Percentiles rank a stretch among this genome's conserved stretches.
These are phyloP conservation scores for Aspergillus aculeatinus DNA, from an alignment of 2,329 filamentous ascomycete genomes.

Conservation along the genomic window DNA sequence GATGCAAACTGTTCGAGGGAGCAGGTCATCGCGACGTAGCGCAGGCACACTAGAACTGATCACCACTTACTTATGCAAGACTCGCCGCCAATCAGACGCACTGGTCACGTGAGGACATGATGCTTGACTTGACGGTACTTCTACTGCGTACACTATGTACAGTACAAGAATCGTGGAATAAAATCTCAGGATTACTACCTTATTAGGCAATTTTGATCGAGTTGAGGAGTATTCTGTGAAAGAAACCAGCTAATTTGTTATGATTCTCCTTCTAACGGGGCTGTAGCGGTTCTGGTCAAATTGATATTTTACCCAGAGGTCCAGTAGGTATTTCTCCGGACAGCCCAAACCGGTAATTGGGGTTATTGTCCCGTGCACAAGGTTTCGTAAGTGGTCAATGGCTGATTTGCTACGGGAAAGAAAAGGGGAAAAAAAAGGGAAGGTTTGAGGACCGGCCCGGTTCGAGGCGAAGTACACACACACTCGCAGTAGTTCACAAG, in stretches of 20 bases:
- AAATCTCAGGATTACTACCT: neutral
- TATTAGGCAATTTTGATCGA: neutral
- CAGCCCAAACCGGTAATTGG: neutral
- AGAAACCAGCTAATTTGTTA: neutral
- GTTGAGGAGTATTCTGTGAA: neutral
- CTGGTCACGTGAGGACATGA: too few relatives aligned
- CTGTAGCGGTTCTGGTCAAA: neutral
- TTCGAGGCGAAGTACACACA: too few relatives aligned
- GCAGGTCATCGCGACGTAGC: neutral
- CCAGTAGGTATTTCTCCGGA: neutral
- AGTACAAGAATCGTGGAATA: neutral
- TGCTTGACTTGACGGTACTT: too few relatives aligned
- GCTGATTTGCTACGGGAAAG: too few relatives aligned
- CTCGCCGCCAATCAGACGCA: too few relatives aligned
- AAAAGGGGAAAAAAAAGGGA: too few relatives aligned
- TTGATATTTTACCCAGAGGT: neutral
- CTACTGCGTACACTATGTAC: too few relatives aligned
- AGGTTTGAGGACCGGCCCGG: too few relatives aligned
- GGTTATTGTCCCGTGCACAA: neutral
- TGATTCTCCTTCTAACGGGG: too few relatives aligned
- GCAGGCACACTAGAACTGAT: neutral
- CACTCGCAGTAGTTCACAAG: too few relatives aligned
- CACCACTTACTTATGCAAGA: too few relatives aligned
- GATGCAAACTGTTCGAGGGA: neutral
- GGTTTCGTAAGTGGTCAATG: too few relatives aligned